These are phyloP conservation scores for Backusella westeae DNA, from an alignment of 192 early-diverging fungal species.

Conservation along the genomic window DNA sequence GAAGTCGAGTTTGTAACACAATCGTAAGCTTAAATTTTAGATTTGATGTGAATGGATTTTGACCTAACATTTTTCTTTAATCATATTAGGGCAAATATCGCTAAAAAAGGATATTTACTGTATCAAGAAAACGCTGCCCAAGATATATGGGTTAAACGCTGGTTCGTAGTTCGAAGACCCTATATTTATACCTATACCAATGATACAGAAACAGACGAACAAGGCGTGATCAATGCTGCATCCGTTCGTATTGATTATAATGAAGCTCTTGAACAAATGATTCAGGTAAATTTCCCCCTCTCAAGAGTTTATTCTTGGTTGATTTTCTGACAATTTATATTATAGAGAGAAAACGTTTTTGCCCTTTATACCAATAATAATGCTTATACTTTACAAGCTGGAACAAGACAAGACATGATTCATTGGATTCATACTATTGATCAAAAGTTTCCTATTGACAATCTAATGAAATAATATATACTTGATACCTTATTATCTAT, in stretches of 20 bases:
- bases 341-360: slow-evolving; percentile 61
- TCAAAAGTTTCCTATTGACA: slow-evolving; percentile 38
- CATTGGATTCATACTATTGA: slow-evolving; percentile 60
- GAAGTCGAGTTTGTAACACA: slow-evolving; percentile 42
- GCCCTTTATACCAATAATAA: slow-evolving; percentile 66
- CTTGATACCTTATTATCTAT: not conserved
- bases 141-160: slow-evolving; percentile 71
- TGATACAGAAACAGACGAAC: slow-evolving; percentile 57
- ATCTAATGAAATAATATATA: not conserved
- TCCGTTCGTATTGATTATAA: slow-evolving; percentile 67
- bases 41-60: not conserved
- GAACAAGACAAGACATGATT: slow-evolving; percentile 60
- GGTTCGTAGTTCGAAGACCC: slow-evolving; percentile 81
- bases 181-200: slow-evolving; percentile 77
- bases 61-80: not conserved
- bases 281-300: slow-evolving; percentile 39
- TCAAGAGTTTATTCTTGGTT: not conserved
- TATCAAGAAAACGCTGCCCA: slow-evolving; percentile 51
- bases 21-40: slow-evolving; percentile 28
- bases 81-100: slow-evolving; percentile 44
- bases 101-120: slow-evolving; percentile 55
- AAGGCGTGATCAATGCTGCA: slow-evolving; percentile 72
- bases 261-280: slow-evolving; percentile 54
- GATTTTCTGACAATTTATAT: not conserved
- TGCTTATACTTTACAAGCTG: slow-evolving; percentile 64